These are phyloP conservation scores for Cladophialophora psammophila DNA, from an alignment of 2,329 filamentous ascomycete genomes.

Conservation along the genomic window DNA sequence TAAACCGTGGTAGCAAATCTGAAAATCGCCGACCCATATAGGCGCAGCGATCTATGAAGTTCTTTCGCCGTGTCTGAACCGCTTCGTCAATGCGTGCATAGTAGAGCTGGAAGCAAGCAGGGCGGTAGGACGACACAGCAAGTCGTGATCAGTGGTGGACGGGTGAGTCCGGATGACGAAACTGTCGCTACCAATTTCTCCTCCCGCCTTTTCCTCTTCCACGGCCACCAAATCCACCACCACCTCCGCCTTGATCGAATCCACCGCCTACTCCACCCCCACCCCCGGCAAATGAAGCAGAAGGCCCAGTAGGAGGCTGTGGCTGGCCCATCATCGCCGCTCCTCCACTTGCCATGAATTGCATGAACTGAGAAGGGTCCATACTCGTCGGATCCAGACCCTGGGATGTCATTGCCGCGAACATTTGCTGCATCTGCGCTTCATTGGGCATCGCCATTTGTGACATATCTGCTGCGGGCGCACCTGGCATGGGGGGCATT, in stretches of 20 bases:
- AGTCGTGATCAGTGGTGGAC: constrained; percentile 24
- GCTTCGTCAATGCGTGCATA: neutral
- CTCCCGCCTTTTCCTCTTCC: constrained; percentile 45
- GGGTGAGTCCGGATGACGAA: constrained; percentile 35
- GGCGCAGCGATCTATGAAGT: neutral
- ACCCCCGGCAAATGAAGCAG: constrained; percentile 46
- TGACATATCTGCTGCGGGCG: constrained; percentile 47
- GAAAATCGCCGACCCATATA: neutral
- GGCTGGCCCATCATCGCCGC: constrained; percentile 47
- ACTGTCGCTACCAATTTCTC: constrained; percentile 40
- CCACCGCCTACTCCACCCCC: constrained; percentile 33
- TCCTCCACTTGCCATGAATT: constrained; percentile 56
- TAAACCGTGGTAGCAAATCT: neutral
- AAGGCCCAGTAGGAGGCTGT: constrained; percentile 41
- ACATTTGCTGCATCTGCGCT: constrained; percentile 62
- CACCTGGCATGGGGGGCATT: constrained; percentile 58
- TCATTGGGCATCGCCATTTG: constrained; percentile 39
- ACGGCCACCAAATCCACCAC: constrained; percentile 44
- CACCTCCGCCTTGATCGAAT: constrained; percentile 33
- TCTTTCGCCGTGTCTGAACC: neutral
- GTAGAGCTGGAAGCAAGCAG: neutral
- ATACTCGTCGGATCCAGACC: constrained; percentile 62
- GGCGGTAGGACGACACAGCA: constrained; percentile 15
- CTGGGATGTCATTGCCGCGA: constrained; percentile 61
- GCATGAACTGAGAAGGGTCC: constrained; percentile 63